Evolutionary conservation across 305 asterid genomes (phyloP).

Genomic region (Plantago coronopus): DNA sequence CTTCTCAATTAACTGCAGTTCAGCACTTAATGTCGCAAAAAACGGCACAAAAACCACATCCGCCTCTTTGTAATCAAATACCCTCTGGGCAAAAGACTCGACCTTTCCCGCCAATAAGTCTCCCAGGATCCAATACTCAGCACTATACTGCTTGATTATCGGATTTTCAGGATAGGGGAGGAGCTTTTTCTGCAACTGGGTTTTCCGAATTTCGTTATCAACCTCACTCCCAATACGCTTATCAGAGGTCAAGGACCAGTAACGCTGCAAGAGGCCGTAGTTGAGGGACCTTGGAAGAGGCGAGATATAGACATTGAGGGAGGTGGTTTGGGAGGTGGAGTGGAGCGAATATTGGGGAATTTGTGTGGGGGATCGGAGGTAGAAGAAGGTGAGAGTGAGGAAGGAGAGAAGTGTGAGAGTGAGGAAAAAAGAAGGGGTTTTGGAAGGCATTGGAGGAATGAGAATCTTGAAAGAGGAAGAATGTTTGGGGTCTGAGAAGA

Average conservation of each 20-base stretch:
- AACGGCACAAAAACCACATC: constrained; percentile 93
- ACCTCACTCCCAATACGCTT: constrained; percentile 77
- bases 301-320: constrained; percentile 56
- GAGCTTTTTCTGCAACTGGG: constrained; percentile 19
- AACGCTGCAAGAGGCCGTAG: constrained; percentile 69
- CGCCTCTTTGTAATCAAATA: constrained; percentile 48
- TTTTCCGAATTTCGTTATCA: constrained; percentile 59
- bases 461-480: too few relatives aligned
- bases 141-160: constrained; percentile 83
- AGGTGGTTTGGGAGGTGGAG: constrained; percentile 27
- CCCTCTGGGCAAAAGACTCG: constrained; percentile 66
- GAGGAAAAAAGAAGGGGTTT: constrained; percentile 39
- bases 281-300: constrained; percentile 89
- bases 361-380: constrained; percentile 38
- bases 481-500: too few relatives aligned
- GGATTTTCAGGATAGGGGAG: constrained; percentile 82
- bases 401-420: constrained; percentile 43
- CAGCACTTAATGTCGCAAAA: constrained; percentile 88
- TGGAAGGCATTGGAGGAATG: constrained; percentile 41
- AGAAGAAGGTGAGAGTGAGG: constrained; percentile 51
- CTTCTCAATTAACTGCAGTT: constrained; percentile 63
- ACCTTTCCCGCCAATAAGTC: constrained; percentile 51
- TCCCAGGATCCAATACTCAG: constrained; percentile 94
- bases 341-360: constrained; percentile 25
- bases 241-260: constrained; percentile 64